Percentiles rank a stretch among this genome's conserved stretches.
These are phyloP conservation scores for Fusarium bulbicola DNA, from an alignment of 2,329 filamentous ascomycete genomes.

Conservation along the genomic window DNA sequence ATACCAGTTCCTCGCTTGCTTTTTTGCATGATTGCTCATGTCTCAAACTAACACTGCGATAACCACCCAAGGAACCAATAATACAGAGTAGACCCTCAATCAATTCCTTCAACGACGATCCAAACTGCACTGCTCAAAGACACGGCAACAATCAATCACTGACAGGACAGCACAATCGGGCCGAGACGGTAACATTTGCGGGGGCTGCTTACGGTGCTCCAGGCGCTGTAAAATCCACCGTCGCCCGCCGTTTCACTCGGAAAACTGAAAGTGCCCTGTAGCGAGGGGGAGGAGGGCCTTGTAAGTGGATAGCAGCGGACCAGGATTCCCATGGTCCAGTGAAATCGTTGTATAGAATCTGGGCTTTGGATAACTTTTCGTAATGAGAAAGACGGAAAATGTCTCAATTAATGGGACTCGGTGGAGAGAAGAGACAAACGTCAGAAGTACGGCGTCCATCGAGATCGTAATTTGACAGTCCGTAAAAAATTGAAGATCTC, in stretches of 20 bases:
- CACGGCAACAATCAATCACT: background rate
- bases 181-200: background rate
- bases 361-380: background rate
- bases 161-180: background rate
- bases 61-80: background rate
- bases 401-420: background rate
- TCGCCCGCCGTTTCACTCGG: background rate
- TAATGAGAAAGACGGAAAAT: constrained; percentile 1
- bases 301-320: background rate
- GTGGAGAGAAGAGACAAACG: background rate
- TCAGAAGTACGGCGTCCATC: background rate
- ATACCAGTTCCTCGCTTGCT: background rate
- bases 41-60: background rate
- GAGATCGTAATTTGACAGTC: background rate
- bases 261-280: background rate
- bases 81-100: background rate
- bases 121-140: background rate
- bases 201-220: background rate
- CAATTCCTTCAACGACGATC: background rate
- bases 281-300: background rate
- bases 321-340: constrained; percentile 10
- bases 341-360: background rate
- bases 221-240: background rate
- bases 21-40: background rate
- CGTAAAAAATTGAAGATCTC: background rate